Percentiles rank a stretch among this genome's conserved stretches.
These are phyloP conservation scores for Amauroascus niger DNA, from an alignment of 2,329 filamentous ascomycete species.

Conservation along the genomic window DNA sequence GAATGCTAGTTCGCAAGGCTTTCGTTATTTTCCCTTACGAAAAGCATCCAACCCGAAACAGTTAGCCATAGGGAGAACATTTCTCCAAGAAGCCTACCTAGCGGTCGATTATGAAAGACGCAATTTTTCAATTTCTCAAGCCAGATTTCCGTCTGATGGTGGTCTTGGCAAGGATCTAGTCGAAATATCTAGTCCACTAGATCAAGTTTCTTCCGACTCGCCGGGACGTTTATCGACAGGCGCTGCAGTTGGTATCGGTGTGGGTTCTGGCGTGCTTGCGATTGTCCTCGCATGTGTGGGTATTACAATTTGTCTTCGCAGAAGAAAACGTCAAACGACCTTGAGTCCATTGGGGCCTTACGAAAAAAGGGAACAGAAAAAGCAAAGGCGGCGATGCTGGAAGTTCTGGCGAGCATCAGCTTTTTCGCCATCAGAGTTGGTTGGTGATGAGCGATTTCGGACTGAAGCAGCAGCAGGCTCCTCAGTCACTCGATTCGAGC, in stretches of 20 bases:
- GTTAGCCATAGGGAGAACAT: constrained; percentile 33
- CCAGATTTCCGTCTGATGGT: constrained; percentile 23
- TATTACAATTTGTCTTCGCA: constrained; percentile 10
- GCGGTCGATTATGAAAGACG: constrained; percentile 31
- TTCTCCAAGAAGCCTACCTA: constrained; percentile 36
- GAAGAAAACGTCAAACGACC: not conserved
- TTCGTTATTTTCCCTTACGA: constrained; percentile 34
- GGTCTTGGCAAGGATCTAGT: constrained; percentile 16
- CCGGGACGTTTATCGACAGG: not conserved
- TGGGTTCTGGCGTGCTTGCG: constrained; percentile 5
- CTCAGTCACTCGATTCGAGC: constrained; percentile 20
- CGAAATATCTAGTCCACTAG: constrained; percentile 19
- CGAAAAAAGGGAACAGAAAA: constrained; percentile 12
- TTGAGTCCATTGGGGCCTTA: not conserved
- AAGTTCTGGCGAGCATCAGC: constrained; percentile 12
- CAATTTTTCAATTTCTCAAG: constrained; percentile 30
- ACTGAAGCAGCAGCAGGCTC: constrained; percentile 22
- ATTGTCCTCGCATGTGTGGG: constrained; percentile 11
- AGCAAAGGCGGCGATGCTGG: constrained; percentile 6
- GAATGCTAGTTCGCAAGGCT: constrained; percentile 19
- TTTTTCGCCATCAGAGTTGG: constrained; percentile 17
- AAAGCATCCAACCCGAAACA: constrained; percentile 27
- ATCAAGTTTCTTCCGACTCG: constrained; percentile 1
- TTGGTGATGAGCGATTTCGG: constrained; percentile 21
- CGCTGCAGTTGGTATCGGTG: constrained; percentile 13